Evolutionary conservation across 306 rosid genomes (phyloP), one percentile per base, ranked within the genome.

Genomic region (Vicia faba): DNA sequence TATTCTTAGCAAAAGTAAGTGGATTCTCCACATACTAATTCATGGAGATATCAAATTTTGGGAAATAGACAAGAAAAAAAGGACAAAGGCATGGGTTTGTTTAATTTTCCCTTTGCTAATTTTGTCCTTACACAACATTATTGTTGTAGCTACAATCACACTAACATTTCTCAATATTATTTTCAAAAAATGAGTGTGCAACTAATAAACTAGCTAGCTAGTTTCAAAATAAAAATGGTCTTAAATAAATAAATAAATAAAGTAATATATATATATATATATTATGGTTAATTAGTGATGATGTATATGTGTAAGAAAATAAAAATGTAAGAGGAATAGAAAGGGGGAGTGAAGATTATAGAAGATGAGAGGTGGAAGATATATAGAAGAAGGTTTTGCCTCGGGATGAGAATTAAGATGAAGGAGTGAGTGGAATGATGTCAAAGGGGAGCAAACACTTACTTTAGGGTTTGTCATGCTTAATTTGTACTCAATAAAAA

Each of bases 401-500:
- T 91, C 84, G 97, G 96, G 95, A 85, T 79, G 85, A 73, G 88
- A 85, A 51, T 51, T 51, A 51, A 78, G 86, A 79, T 67, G 87
- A 85, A 81, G 55, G 26, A 91, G 98, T 92, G 97, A 93, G 96
- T 84, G 96, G 86, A 93, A 89, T 93, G 98, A 93, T 93, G 87
- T 81, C 80, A 80, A 89, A 75, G 67, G 96, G 91, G 84, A 89
- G 85, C 87, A 51, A 84, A 77, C 81, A 71, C 89, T 84, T 78
- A 83, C 96, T 89, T 92, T 92, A 92, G 98, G 93, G 88, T 84
- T 89, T 84, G 55, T 75, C 95, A 89, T 92, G 96, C 96, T 87
- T 89, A 80, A 83, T 84, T 87, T 92, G 69, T 74, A 92, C 98
- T 92, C 96, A 92, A 82, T 74, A 77, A 70, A 82, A 77, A 76